Evolutionary conservation across 2,329 filamentous ascomycete genomes (phyloP), one percentile per base, ranked within the genome.

Genomic region (Alternaria incomplexa): DNA sequence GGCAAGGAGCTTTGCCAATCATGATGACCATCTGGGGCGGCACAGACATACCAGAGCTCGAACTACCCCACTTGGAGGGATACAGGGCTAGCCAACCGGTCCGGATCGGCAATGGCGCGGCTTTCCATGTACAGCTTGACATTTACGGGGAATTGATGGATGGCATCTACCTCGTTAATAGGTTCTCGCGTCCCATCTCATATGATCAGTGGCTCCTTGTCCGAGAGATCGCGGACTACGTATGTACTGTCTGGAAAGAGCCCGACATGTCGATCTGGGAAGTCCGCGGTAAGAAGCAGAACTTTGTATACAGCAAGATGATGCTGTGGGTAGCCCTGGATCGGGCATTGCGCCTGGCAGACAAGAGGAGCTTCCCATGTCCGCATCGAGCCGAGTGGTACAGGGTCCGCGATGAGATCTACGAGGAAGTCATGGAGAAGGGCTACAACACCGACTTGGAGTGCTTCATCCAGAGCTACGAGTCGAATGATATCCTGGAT

Each of bases 291-390:
- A 82, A 89, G 72, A 91, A 91, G 74, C 91, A 93, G 77, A 88
- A 93, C 73, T 94, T 93, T 69, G 88, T 90, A 13, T 94, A 93
- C 79, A 92, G 89, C n/a, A 92, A 93, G 75, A 85, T 94, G 66
- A 92, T 93, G 89, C 85, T 94, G 22, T 94, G 91, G 91, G 91
- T 94, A 4, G 90, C 91, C 17, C 88, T 94, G 65, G 91, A 94
- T 75, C 88, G 91, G 6, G 91, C 89, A 10, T 81, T 93, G 12
- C 90, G 91, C 2, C 85, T 93, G 1, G 85, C 90, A 5, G 91
- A 93, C 17, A 94, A 93, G 79, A 84, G 92, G 58, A 91, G 89
- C 70, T 86, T 94, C 22, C 91, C 91, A 0, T 93, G 91, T 64
- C 91, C 90, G 2, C 90, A 91, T 70, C 85, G 90, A 4, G 78